A percentile compares a stretch with the other conserved stretches of the same genome.
phyloP scores from a whole-genome alignment of 73 alveolate species.

The Diophrys sp. region DNA sequence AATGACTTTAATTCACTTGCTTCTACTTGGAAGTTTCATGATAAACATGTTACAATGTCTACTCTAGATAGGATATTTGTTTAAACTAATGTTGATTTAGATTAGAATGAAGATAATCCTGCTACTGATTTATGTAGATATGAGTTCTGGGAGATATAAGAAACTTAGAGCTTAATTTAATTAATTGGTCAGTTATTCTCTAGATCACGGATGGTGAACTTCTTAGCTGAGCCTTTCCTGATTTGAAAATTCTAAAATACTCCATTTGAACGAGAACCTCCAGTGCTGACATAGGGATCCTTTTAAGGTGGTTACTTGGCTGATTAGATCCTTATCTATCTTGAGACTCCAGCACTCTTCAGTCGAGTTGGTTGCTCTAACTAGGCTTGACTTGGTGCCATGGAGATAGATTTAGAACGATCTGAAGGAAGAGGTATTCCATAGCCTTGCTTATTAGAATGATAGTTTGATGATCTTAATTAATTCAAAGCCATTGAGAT shows the following conservation, averaged over 20 bases:
- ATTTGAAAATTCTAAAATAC: background rate
- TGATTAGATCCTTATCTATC: background rate
- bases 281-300: no score
- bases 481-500: no score
- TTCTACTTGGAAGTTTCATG: slow-evolving; percentile 39
- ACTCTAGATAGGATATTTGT: slow-evolving; percentile 54
- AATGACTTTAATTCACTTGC: slow-evolving; percentile 45
- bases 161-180: no score
- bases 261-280: background rate
- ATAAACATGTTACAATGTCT: slow-evolving; percentile 18
- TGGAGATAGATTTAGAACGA: background rate
- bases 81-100: slow-evolving; percentile 42
- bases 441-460: no score
- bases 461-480: no score
- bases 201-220: background rate
- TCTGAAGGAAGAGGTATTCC: no score
- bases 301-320: no score
- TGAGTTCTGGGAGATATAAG: slow-evolving; percentile 56
- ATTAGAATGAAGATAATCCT: slow-evolving; percentile 51
- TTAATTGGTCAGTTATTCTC: background rate
- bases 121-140: slow-evolving; percentile 52
- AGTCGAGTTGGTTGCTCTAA: background rate
- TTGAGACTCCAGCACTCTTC: background rate
- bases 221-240: background rate
- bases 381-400: background rate